phyloP scores from a whole-genome alignment of 192 early-diverging fungal genomes.

The Umbelopsis vinacea region DNA sequence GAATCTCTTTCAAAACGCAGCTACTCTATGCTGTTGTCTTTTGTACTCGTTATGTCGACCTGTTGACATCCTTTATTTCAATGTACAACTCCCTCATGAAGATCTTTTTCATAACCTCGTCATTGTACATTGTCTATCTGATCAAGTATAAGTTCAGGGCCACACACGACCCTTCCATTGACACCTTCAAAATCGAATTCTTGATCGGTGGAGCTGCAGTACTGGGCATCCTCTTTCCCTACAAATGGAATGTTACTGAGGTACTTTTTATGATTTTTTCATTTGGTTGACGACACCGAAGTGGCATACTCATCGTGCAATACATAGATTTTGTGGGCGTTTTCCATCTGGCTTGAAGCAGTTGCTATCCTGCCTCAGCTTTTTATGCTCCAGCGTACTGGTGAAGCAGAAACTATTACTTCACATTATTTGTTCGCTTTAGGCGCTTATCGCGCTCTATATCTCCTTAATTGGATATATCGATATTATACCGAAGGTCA shows the following conservation, averaged over 20 bases:
- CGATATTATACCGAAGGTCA: slow-evolving; percentile 75
- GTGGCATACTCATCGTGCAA: not conserved
- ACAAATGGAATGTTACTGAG: slow-evolving; percentile 71
- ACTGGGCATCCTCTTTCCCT: slow-evolving; percentile 77
- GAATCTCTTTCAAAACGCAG: slow-evolving; percentile 99
- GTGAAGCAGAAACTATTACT: slow-evolving; percentile 99
- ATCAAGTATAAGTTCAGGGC: slow-evolving; percentile 87
- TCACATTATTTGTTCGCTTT: slow-evolving; percentile 98
- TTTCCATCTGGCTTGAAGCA: slow-evolving; percentile 95
- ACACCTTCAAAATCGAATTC: slow-evolving; percentile 91
- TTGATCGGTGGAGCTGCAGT: slow-evolving; percentile 72
- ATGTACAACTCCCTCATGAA: slow-evolving; percentile 97
- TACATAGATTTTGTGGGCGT: slow-evolving; percentile 89
- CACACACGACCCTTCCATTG: slow-evolving; percentile 90
- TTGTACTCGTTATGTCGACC: slow-evolving; percentile 92
- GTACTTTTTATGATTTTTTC: slow-evolving; percentile 46
- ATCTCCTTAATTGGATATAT: slow-evolving; percentile 95
- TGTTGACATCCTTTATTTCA: slow-evolving; percentile 74
- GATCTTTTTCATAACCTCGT: slow-evolving; percentile 87
- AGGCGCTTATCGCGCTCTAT: slow-evolving; percentile 88
- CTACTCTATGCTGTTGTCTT: slow-evolving; percentile 90
- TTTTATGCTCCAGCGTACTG: slow-evolving; percentile 95
- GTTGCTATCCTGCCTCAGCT: slow-evolving; percentile 98
- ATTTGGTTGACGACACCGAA: not conserved
- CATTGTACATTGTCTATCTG: slow-evolving; percentile 87